A percentile compares a stretch with the other conserved stretches of the same genome.
phyloP scores from a whole-genome alignment of 306 rosid species.

The Fragaria ananassa region DNA sequence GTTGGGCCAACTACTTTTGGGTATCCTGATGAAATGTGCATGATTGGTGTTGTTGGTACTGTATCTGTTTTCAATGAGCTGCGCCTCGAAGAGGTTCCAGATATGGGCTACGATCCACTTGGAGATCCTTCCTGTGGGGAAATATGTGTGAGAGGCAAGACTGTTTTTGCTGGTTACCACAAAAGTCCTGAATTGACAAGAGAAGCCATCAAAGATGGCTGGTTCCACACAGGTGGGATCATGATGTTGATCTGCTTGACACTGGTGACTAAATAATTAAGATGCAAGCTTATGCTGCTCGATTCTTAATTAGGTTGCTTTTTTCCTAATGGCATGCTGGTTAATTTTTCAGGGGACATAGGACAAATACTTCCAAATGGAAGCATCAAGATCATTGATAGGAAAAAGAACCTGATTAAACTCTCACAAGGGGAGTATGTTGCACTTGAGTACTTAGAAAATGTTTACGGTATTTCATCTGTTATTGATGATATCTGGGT shows the following conservation, averaged over 20 bases:
- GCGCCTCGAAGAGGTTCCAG: conserved; percentile 70
- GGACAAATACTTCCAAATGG: conserved; percentile 86
- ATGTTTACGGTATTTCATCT: conserved; percentile 61
- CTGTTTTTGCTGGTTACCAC: conserved; percentile 60
- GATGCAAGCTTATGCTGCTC: not conserved
- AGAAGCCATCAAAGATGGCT: conserved; percentile 72
- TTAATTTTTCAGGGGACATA: conserved; percentile 61
- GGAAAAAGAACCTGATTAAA: conserved; percentile 85
- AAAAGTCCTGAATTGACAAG: conserved; percentile 66
- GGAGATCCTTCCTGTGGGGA: conserved; percentile 74
- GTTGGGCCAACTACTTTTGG: conserved; percentile 67
- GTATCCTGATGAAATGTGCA: conserved; percentile 79
- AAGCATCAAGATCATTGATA: conserved; percentile 66
- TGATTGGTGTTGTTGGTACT: conserved; percentile 72
- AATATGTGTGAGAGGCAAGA: conserved; percentile 75
- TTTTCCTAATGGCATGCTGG: not conserved
- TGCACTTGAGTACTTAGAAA: conserved; percentile 81
- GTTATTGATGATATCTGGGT: conserved; percentile 87
- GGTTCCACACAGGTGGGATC: conserved; percentile 80
- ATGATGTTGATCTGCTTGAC: not conserved
- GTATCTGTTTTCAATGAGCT: conserved; percentile 62
- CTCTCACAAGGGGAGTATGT: conserved; percentile 93
- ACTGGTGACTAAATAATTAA: not conserved
- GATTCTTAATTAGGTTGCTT: not conserved
- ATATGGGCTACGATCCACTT: conserved; percentile 81